Percentiles rank a stretch among this genome's conserved stretches.
These are phyloP conservation scores for Secale cereale DNA, from an alignment of 176 grass and related monocot species.

Conservation along the genomic window DNA sequence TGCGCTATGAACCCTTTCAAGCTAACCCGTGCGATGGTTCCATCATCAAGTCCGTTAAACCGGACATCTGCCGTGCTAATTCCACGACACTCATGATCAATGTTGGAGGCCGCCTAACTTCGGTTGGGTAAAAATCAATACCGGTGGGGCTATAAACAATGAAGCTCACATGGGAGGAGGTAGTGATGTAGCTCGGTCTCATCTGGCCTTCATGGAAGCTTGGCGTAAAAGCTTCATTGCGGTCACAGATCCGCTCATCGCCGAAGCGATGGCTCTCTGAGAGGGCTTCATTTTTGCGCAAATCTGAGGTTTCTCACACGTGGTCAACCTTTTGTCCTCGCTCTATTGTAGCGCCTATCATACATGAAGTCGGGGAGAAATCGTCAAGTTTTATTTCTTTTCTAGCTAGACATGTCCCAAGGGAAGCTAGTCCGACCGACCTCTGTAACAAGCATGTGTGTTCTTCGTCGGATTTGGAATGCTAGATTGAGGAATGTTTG, in stretches of 20 bases:
- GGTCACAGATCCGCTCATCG: neutral
- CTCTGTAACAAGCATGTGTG: too few species aligned
- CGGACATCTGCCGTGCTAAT: too few species aligned
- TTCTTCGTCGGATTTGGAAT: too few species aligned
- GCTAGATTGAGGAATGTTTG: too few species aligned
- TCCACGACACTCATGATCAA: neutral
- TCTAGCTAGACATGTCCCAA: neutral
- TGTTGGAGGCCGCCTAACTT: neutral
- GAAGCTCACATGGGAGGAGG: neutral
- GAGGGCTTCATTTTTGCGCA: neutral
- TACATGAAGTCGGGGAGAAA: neutral
- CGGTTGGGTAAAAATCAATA: neutral
- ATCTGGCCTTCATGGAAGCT: neutral
- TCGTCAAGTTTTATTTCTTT: neutral
- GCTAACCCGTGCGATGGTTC: too few species aligned
- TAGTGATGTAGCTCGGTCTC: neutral
- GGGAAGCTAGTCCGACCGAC: too few species aligned
- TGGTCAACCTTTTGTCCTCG: neutral
- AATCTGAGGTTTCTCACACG: neutral
- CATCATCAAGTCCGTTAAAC: too few species aligned
- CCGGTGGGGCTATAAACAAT: neutral
- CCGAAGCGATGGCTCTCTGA: neutral
- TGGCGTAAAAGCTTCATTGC: neutral
- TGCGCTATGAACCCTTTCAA: too few species aligned
- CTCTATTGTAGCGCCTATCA: neutral